These are phyloP conservation scores for Eucalyptus pauciflora DNA, from an alignment of 345 rosid species.

Conservation along the genomic window DNA sequence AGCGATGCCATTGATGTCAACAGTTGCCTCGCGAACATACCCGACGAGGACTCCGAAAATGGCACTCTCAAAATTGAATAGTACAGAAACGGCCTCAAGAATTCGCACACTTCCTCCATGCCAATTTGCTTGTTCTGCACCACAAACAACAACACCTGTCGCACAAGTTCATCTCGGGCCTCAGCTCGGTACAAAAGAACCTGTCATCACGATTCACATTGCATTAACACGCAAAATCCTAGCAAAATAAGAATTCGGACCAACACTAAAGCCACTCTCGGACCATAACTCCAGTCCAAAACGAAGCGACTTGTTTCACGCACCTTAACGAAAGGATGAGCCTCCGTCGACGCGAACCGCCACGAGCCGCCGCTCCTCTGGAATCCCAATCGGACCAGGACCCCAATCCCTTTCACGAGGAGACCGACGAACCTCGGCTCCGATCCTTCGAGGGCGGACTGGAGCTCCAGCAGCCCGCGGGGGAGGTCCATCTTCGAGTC, in stretches of 20 bases:
- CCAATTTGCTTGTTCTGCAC: constrained; percentile 29
- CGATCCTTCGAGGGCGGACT: constrained; percentile 77
- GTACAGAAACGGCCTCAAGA: constrained; percentile 60
- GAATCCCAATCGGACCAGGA: constrained; percentile 47
- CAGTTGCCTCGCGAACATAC: constrained; percentile 47
- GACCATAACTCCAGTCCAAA: not conserved
- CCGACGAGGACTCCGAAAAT: constrained; percentile 19
- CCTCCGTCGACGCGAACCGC: constrained; percentile 37
- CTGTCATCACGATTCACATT: constrained; percentile 19
- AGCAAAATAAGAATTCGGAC: not conserved
- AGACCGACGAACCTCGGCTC: constrained; percentile 33
- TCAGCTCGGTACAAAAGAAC: constrained; percentile 56
- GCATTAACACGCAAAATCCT: not conserved
- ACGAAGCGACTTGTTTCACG: not conserved
- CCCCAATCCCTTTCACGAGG: constrained; percentile 63
- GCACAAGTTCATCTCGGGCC: constrained; percentile 54
- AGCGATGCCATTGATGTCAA: constrained; percentile 60
- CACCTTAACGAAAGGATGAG: constrained; percentile 82
- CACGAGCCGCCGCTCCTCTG: constrained; percentile 30
- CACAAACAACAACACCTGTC: constrained; percentile 58
- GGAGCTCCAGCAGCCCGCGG: constrained; percentile 67
- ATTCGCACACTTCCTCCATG: constrained; percentile 58
- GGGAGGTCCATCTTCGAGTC: constrained; percentile 44
- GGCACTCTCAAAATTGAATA: constrained; percentile 44
- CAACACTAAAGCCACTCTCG: not conserved